Base-by-base conservation (phyloP, 306 rosid genomes). In the Astragalus membranaceus region DNA sequence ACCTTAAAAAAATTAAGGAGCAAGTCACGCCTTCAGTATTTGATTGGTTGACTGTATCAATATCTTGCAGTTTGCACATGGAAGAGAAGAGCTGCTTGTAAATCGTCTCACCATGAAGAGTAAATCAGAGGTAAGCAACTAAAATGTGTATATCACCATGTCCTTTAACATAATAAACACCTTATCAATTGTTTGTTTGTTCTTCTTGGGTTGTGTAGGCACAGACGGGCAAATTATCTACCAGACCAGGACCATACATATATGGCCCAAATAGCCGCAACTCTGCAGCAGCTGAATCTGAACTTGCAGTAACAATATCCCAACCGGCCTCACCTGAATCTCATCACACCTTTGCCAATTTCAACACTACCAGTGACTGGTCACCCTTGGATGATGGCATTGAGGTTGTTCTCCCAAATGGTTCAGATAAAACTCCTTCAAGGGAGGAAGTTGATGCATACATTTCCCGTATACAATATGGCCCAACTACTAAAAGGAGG, bases 351-450 rank as follows among this genome's bases (percentile, higher is more conserved):
- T 72, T 43, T 17, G 46, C 55, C 63, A 10, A 64, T 12, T 39
- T 50, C 36, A 49, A 30, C 9, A n/a, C 60, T 67, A 23, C 7
- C 57, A 10, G 10, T 10, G 77, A 83, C 37, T 92, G 98, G 96
- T 92, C 87, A 37, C 95, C 92, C 13, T 57, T 74, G 73, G 98
- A 89, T 57, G 96, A 92, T 68, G 79, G 73, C 73, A 89, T 88
- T 75, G 77, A 69, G 68, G 29, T 78, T 59, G 59, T 52, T 16
- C 79, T 80, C 78, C 87, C 87, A 23, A 10, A 46, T 71, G 60
- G 68, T 64, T 73, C 85, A 29, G 70, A 44, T 54, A 42, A 52
- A 59, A 64, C 65, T 71, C 69, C 81, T 36, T 69, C 84, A 61
- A 77, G 83, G 81, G 83, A 83, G 78, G 80, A 79, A 33, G 44